phyloP scores from a whole-genome alignment of 2,329 filamentous ascomycete species.

The Diaporthe sp. region DNA sequence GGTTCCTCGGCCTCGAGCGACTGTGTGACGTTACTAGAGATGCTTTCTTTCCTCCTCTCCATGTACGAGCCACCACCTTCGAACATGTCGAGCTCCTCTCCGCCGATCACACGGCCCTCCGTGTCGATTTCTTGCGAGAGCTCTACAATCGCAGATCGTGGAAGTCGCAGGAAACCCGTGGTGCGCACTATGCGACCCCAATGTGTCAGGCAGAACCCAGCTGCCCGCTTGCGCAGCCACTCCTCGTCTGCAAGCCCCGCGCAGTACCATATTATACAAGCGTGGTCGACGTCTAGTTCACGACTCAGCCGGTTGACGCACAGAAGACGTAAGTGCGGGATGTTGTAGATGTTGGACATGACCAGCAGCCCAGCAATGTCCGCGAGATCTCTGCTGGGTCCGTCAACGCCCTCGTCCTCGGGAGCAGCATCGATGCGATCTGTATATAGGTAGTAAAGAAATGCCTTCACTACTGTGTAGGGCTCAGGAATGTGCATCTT shows the following conservation, averaged over 20 bases:
- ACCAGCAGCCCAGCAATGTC: conserved; percentile 95
- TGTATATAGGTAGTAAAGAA: conserved; percentile 96
- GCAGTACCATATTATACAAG: conserved; percentile 96
- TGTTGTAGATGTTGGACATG: conserved; percentile 98
- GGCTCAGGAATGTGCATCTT: conserved; percentile 98
- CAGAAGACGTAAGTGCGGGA: conserved; percentile 89
- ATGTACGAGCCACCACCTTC: conserved; percentile 56
- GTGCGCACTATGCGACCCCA: conserved; percentile 96
- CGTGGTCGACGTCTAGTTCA: conserved; percentile 94
- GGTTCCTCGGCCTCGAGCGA: conserved; percentile 70
- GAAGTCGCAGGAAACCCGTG: conserved; percentile 85
- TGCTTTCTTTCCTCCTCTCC: conserved; percentile 70
- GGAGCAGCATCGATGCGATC: conserved; percentile 80
- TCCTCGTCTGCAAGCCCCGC: conserved; percentile 91
- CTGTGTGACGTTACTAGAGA: conserved; percentile 71
- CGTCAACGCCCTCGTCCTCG: conserved; percentile 64
- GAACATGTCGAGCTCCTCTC: conserved; percentile 80
- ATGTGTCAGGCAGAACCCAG: conserved; percentile 89
- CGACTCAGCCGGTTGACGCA: conserved; percentile 92
- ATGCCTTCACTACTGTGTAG: conserved; percentile 93
- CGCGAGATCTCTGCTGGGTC: conserved; percentile 81
- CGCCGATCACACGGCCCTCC: conserved; percentile 90
- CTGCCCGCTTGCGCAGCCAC: conserved; percentile 91
- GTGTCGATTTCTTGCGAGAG: conserved; percentile 93
- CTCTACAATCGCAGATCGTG: conserved; percentile 85